phyloP scores from a whole-genome alignment of 2,329 filamentous ascomycete species.

The Rhynchosporium secalis region DNA sequence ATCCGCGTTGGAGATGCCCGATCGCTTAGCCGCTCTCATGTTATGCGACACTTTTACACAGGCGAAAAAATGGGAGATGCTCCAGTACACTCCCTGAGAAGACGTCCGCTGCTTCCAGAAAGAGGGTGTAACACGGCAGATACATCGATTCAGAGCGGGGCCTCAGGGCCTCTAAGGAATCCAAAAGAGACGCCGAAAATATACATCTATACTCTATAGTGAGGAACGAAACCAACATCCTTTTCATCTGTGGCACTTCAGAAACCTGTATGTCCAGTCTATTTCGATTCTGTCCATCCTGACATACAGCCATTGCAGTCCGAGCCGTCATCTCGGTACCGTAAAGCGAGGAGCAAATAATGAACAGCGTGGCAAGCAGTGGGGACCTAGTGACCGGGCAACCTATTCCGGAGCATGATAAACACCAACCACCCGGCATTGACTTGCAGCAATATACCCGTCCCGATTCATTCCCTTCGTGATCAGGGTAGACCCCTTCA shows the following conservation, averaged over 20 bases:
- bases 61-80: slow-evolving; percentile 4
- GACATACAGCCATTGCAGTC: background rate
- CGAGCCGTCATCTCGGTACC: background rate
- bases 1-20: slow-evolving; percentile 15
- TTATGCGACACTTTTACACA: slow-evolving; percentile 24
- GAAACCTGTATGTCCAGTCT: background rate
- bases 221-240: background rate
- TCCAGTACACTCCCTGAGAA: slow-evolving; percentile 7
- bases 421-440: background rate
- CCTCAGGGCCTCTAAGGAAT: slow-evolving; percentile 21
- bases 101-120: slow-evolving; percentile 18
- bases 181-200: slow-evolving; percentile 16
- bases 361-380: background rate
- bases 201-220: background rate
- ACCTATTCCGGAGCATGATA: background rate
- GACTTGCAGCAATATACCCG: no score
- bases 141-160: slow-evolving; percentile 21
- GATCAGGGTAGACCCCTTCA: slow-evolving; percentile 21
- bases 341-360: no score
- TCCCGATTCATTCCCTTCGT: background rate
- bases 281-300: background rate
- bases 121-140: slow-evolving; percentile 16
- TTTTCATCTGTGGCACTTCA: background rate
- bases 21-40: slow-evolving; percentile 23
- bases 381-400: background rate